Evolutionary conservation across 2,329 filamentous ascomycete species (phyloP).

Genomic region (Alternaria alternata): DNA sequence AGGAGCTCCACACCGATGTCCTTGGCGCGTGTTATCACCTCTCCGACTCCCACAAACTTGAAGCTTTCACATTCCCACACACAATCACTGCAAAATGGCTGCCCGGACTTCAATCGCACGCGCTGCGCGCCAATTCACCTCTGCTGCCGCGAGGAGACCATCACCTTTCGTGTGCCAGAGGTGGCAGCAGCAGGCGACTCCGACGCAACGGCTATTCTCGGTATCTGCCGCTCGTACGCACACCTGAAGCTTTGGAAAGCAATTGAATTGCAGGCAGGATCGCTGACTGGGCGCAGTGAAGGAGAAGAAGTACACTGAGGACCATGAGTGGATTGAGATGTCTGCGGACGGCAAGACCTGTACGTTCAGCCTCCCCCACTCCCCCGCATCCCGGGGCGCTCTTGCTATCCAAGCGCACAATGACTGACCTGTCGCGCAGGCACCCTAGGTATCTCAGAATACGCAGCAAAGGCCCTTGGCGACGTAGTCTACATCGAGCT

Average conservation of each 20-base stretch:
- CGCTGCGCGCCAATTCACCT: constrained; percentile 47
- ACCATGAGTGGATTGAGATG: constrained; percentile 98
- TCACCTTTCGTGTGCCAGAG: constrained; percentile 35
- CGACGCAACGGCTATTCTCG: constrained; percentile 50
- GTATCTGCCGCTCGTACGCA: constrained; percentile 46
- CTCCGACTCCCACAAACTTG: not conserved
- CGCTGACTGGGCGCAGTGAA: constrained; percentile 57
- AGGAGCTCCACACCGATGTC: constrained; percentile 13
- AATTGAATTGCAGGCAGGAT: not conserved
- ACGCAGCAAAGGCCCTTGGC: constrained; percentile 89
- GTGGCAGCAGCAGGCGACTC: constrained; percentile 34
- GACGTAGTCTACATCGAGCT: constrained; percentile 98
- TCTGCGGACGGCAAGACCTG: constrained; percentile 82
- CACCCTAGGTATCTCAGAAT: constrained; percentile 84
- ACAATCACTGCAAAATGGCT: constrained; percentile 42
- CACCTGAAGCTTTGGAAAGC: constrained; percentile 3
- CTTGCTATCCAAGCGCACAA: not conserved
- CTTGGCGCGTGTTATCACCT: constrained; percentile 19
- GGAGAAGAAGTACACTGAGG: constrained; percentile 89
- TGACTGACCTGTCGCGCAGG: constrained; percentile 50
- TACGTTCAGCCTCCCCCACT: constrained; percentile 42
- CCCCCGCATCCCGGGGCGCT: constrained; percentile 11
- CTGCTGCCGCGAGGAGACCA: constrained; percentile 34
- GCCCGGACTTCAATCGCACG: constrained; percentile 44
- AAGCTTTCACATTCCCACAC: not conserved